Conservation (phyloP, 1,284 basidiomycete genomes). For the Grifola frondosa region DNA sequence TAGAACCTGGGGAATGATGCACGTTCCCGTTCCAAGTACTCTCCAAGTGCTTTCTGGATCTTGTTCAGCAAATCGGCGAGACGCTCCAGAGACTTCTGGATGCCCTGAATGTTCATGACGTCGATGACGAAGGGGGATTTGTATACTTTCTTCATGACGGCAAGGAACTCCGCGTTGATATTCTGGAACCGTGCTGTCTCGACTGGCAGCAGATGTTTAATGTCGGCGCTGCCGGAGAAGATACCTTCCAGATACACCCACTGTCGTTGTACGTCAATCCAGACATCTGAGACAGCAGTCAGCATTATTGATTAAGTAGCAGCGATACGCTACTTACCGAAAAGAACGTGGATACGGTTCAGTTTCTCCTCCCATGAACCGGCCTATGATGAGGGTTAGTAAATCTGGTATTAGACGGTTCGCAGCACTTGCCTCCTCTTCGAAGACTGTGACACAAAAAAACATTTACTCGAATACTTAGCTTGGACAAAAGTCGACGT, state of each 20-base stretch:
- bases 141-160: conserved; percentile 99
- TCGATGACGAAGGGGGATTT: conserved; percentile 98
- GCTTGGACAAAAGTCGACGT: conserved; percentile 13
- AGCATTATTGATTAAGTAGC: neutral
- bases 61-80: conserved; percentile 95
- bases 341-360: conserved; percentile 92
- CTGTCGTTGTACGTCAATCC: conserved; percentile 99
- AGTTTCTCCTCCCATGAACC: conserved; percentile 94
- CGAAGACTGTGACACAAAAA: conserved; percentile 63
- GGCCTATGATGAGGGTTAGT: conserved; percentile 47
- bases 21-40: conserved; percentile 97
- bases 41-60: conserved; percentile 98
- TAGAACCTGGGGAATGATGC: conserved; percentile 99
- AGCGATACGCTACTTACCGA: conserved; percentile 69
- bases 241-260: conserved; percentile 99
- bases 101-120: conserved; percentile 93
- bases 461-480: conserved; percentile 3
- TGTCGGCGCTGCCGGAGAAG: conserved; percentile 98
- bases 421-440: conserved; percentile 68
- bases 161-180: conserved; percentile 98
- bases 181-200: conserved; percentile 97
- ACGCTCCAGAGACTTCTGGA: conserved; percentile 97
- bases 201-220: conserved; percentile 96
- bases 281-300: conserved; percentile 68
- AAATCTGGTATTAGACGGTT: neutral